phyloP scores from a whole-genome alignment of 2,329 filamentous ascomycete genomes.

The Pseudogymnoascus sp. region DNA sequence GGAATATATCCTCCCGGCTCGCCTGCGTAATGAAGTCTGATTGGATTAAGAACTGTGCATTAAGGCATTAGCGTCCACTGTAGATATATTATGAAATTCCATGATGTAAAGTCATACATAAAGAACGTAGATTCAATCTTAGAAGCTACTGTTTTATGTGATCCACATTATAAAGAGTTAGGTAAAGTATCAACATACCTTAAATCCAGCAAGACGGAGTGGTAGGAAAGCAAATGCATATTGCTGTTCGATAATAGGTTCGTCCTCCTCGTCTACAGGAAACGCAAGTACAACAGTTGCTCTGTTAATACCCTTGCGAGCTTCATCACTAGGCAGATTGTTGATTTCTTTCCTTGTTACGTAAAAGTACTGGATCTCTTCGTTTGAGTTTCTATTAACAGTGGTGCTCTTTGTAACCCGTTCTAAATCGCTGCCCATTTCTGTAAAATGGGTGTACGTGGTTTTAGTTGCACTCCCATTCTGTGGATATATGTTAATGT shows the following conservation, averaged over 20 bases:
- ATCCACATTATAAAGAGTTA: constrained; percentile 17
- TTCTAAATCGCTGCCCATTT: background rate
- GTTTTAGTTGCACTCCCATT: background rate
- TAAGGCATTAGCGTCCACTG: background rate
- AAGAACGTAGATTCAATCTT: constrained; percentile 40
- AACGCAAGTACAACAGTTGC: constrained; percentile 17
- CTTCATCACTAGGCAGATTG: constrained; percentile 9
- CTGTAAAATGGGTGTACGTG: constrained; percentile 1
- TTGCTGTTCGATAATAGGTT: constrained; percentile 13
- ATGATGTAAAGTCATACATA: constrained; percentile 36
- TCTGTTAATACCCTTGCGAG: constrained; percentile 12
- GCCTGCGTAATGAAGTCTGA: constrained; percentile 43
- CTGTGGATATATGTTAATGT: constrained; percentile 3
- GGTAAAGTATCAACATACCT: constrained; percentile 24
- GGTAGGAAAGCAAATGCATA: constrained; percentile 21
- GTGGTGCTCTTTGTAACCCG: background rate
- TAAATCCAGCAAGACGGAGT: constrained; percentile 17
- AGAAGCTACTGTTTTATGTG: constrained; percentile 35
- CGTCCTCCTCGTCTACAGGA: constrained; percentile 11
- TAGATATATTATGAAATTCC: constrained; percentile 8
- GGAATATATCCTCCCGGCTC: constrained; percentile 35
- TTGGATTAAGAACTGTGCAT: constrained; percentile 40
- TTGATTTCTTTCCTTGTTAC: background rate
- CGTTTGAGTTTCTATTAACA: background rate
- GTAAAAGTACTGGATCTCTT: background rate